Conservation (phyloP, 352 stramenopile species). For the Globisporangium takayamanum region DNA sequence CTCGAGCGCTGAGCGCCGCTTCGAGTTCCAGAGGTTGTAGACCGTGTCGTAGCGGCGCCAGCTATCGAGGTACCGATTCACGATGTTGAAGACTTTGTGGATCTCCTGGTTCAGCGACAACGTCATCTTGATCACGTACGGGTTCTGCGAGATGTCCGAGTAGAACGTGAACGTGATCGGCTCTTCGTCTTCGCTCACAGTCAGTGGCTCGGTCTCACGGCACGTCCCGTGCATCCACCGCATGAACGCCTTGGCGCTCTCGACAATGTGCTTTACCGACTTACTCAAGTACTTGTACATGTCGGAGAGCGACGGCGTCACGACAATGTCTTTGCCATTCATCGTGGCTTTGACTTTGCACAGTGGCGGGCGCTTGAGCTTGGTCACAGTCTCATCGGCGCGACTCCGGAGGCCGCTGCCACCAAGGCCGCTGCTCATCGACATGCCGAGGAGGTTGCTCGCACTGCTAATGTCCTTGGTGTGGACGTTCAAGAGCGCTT, state of each 20-base stretch:
- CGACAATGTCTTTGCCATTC: slow-evolving; percentile 93
- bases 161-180: slow-evolving; percentile 93
- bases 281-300: slow-evolving; percentile 96
- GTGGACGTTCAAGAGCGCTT: slow-evolving; percentile 88
- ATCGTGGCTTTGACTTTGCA: slow-evolving; percentile 93
- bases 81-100: slow-evolving; percentile 92
- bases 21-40: slow-evolving; percentile 94
- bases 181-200: slow-evolving; percentile 92
- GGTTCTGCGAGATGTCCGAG: slow-evolving; percentile 93
- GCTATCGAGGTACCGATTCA: slow-evolving; percentile 92
- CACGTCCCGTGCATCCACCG: slow-evolving; percentile 96
- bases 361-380: slow-evolving; percentile 81
- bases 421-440: slow-evolving; percentile 11
- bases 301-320: slow-evolving; percentile 90
- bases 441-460: slow-evolving; percentile 34
- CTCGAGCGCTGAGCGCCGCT: slow-evolving; percentile 84
- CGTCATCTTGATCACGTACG: slow-evolving; percentile 95
- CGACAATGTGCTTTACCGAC: slow-evolving; percentile 91
- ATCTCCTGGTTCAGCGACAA: slow-evolving; percentile 91
- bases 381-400: slow-evolving; percentile 43
- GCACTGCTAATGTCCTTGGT: slow-evolving; percentile 76
- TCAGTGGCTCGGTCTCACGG: slow-evolving; percentile 81
- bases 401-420: slow-evolving; percentile 16
- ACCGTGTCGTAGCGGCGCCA: slow-evolving; percentile 93
- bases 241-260: slow-evolving; percentile 91